These are phyloP conservation scores for Stipa capillata DNA, from an alignment of 176 grass and related monocot genomes.

Conservation along the genomic window DNA sequence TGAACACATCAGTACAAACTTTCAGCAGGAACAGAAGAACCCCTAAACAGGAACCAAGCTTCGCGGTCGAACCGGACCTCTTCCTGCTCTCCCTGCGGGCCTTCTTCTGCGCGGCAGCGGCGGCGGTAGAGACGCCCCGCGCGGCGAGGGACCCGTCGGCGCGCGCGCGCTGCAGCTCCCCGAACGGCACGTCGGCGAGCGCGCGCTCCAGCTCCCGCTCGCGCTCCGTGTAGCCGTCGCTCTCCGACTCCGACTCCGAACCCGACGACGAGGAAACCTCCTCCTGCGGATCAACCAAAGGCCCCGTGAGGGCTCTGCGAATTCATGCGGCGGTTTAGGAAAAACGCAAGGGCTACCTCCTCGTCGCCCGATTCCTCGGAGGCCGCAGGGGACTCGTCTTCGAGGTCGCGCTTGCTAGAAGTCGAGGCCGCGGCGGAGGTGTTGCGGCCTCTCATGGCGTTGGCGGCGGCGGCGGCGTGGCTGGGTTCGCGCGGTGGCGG, in stretches of 20 bases:
- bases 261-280: slow-evolving; percentile 7
- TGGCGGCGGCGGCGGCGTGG: background rate
- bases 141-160: slow-evolving; percentile 61
- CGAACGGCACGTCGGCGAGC: slow-evolving; percentile 80
- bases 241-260: slow-evolving; percentile 35
- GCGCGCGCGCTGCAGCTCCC: slow-evolving; percentile 63
- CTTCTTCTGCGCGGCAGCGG: slow-evolving; percentile 42
- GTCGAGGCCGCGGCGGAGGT: background rate
- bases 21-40: background rate
- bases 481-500: background rate
- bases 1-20: background rate
- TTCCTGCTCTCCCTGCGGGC: slow-evolving; percentile 68
- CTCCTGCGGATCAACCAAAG: slow-evolving; percentile 2
- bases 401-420: background rate
- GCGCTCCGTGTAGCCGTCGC: slow-evolving; percentile 17
- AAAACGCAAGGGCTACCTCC: slow-evolving; percentile 4
- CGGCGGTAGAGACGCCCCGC: background rate
- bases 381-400: background rate
- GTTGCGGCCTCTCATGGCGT: slow-evolving; percentile 32
- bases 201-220: slow-evolving; percentile 50
- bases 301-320: background rate
- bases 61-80: slow-evolving; percentile 34
- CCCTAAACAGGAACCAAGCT: background rate
- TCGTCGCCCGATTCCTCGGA: slow-evolving; percentile 21
- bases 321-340: background rate